A percentile compares a stretch with the other conserved stretches of the same genome.
phyloP scores from a whole-genome alignment of 1,284 basidiomycete species.

The Heterobasidion occidentale region DNA sequence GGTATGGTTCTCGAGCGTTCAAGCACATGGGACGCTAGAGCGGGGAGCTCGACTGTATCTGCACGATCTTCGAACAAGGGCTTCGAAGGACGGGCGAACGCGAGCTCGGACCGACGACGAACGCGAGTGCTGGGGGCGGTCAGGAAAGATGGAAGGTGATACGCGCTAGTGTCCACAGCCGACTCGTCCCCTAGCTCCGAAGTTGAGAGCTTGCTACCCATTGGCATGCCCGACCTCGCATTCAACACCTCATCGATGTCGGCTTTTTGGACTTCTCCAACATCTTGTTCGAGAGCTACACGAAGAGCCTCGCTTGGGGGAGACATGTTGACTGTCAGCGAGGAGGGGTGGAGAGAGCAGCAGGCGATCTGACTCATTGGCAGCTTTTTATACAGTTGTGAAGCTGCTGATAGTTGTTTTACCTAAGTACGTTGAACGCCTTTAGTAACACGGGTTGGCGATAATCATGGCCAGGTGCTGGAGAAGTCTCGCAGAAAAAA shows the following conservation, averaged over 20 bases:
- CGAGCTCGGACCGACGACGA: constrained; percentile 16
- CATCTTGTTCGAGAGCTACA: constrained; percentile 4
- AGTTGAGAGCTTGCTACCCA: too few species aligned
- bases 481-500: too few species aligned
- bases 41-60: constrained; percentile 2
- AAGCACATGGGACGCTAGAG: not conserved
- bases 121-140: constrained; percentile 14
- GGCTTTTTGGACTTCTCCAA: not conserved
- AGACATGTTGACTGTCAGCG: not conserved
- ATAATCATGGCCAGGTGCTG: not conserved
- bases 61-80: constrained; percentile 1
- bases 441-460: not conserved
- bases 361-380: too few species aligned
- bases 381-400: too few species aligned
- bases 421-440: not conserved
- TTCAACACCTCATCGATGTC: constrained; percentile 1
- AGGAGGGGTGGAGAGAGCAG: too few species aligned
- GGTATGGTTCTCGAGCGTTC: not conserved
- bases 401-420: too few species aligned
- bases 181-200: constrained; percentile 1
- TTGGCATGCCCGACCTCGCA: too few species aligned
- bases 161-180: constrained; percentile 12
- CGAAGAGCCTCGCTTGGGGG: not conserved
- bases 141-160: constrained; percentile 9
- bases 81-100: constrained; percentile 7